These are phyloP conservation scores for Wickerhamiella allomyrinae DNA, from an alignment of 805 yeast species.

Conservation along the genomic window DNA sequence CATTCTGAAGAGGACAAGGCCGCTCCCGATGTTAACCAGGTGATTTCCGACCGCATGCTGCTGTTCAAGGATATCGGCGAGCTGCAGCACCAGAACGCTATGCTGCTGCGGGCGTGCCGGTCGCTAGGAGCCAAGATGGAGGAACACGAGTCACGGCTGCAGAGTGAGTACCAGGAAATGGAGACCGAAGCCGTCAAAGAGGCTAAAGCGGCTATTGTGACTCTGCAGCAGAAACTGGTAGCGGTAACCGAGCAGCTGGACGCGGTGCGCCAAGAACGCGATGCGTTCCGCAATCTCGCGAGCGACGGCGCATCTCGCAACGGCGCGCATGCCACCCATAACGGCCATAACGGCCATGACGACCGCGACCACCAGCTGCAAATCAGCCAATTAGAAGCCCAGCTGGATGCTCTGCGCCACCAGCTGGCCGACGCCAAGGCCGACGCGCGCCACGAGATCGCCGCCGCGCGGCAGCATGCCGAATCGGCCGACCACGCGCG, in stretches of 20 bases:
- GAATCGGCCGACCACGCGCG: conserved; percentile 29
- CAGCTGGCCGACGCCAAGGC: background rate
- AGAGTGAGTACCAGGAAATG: conserved; percentile 14
- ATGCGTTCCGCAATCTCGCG: conserved; percentile 33
- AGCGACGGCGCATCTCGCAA: too few relatives aligned
- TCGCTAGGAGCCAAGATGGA: conserved; percentile 62
- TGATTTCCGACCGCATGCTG: conserved; percentile 62
- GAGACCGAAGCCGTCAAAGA: conserved; percentile 24
- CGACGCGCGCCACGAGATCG: background rate
- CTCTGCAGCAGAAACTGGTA: conserved; percentile 26
- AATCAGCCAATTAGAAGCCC: background rate
- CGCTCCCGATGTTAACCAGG: conserved; percentile 52
- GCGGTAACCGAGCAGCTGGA: conserved; percentile 37
- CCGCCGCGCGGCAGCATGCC: conserved; percentile 29
- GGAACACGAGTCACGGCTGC: conserved; percentile 32
- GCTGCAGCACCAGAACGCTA: conserved; percentile 59
- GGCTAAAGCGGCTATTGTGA: conserved; percentile 24
- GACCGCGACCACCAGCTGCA: background rate
- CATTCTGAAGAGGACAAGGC: conserved; percentile 18
- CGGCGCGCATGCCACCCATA: background rate
- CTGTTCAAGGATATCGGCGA: conserved; percentile 54
- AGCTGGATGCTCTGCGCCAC: conserved; percentile 2
- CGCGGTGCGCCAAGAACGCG: conserved; percentile 51
- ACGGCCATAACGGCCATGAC: background rate
- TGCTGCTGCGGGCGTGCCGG: conserved; percentile 53